These are phyloP conservation scores for Colletotrichum sojae DNA, from an alignment of 2,329 filamentous ascomycete genomes.

Conservation along the genomic window DNA sequence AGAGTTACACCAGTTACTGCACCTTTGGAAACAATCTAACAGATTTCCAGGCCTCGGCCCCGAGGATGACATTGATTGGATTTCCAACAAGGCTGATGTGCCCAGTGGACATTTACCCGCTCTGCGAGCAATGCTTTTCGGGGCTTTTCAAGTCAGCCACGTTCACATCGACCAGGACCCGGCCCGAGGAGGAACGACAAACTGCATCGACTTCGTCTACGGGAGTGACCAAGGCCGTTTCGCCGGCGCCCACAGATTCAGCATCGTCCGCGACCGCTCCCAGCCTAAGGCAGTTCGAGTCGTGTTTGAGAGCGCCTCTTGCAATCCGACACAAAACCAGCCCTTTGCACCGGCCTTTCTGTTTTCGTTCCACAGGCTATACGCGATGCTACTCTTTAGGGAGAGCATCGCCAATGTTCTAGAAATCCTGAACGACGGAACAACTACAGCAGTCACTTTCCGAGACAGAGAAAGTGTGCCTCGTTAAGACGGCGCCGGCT, in stretches of 20 bases:
- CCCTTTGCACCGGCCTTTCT: constrained; percentile 35
- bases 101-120: constrained; percentile 34
- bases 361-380: constrained; percentile 45
- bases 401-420: constrained; percentile 45
- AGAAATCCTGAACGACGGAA: not conserved
- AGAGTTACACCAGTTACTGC: not conserved
- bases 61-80: not conserved
- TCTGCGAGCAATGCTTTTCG: constrained; percentile 45
- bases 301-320: constrained; percentile 44
- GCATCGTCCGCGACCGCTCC: constrained; percentile 41
- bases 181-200: constrained; percentile 32
- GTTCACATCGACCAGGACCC: constrained; percentile 2
- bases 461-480: no score
- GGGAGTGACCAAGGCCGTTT: constrained; percentile 46
- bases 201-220: constrained; percentile 49
- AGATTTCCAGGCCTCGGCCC: not conserved
- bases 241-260: constrained; percentile 49
- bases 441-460: no score
- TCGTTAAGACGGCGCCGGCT: no score
- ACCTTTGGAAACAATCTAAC: not conserved
- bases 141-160: constrained; percentile 47
- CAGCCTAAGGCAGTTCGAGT: constrained; percentile 20
- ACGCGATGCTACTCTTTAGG: constrained; percentile 46
- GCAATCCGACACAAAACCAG: constrained; percentile 46
- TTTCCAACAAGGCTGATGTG: not conserved